Base-by-base conservation (phyloP, 2,329 filamentous ascomycete genomes). In the Daldinia eschscholtzii region DNA sequence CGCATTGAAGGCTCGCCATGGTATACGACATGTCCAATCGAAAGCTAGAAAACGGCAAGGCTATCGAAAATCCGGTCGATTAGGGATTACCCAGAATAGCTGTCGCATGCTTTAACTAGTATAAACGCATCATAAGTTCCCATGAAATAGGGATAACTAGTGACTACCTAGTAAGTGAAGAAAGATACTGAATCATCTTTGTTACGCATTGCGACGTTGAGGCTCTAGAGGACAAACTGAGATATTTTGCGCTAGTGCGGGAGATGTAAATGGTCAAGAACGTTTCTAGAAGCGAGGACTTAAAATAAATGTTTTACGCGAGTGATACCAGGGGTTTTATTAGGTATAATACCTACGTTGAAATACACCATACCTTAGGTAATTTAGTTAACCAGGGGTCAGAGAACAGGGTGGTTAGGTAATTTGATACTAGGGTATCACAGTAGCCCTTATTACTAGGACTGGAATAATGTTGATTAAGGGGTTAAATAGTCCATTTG, bases 241-340 rank as follows among this genome's bases (percentile, higher is more conserved):
- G 18, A 42, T 42, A 10, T 42, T 15, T 18, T 20, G 20, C 41
- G 13, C 41, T 20, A 50, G 12, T 15, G 13, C 26, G 7, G 13
- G 13, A 9, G 26, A 50, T 26, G 9, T 10, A 33, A 33, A 13
- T 18, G 15, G 1, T 33, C n/a, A 9, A 30, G 46, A 50, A 50
- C 28, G 46, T 52, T 52, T 52, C 28, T 52, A 52, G 26, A 52
- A 52, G 26, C 46, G 15, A 50, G 30, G 46, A n/a, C 26, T 30
- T 6, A 33, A n/a, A 33, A 13, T 30, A 15, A 52, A 52, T 33
- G 7, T 52, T 20, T 52, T n/a, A 50, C 15, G 46, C 9, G 9
- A 18, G 1, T 15, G 2, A 52, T n/a, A 18, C 4, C 15, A 33
- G 26, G 28, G 26, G 4, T 33, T 4, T 52, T 52, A 52, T 35